Conservation (phyloP, 2,329 filamentous ascomycete genomes). For the Aureobasidium subglaciale region DNA sequence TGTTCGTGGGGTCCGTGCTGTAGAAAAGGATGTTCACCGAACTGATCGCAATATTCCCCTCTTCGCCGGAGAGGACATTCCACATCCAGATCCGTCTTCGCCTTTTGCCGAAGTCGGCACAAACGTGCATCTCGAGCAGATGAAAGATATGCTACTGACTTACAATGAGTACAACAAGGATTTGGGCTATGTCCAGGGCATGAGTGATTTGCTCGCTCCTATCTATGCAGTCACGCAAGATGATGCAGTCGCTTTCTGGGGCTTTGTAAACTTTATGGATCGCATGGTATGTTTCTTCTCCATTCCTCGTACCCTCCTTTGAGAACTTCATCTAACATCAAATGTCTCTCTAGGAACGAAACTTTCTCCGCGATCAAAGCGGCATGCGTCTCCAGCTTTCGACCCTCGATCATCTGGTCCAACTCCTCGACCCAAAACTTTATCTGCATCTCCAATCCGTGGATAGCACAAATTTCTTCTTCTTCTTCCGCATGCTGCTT, state of each 20-base stretch:
- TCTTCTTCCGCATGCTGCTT: slow-evolving; percentile 98
- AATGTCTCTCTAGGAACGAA: slow-evolving; percentile 59
- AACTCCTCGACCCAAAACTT: slow-evolving; percentile 91
- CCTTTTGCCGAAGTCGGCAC: slow-evolving; percentile 90
- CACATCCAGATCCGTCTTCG: slow-evolving; percentile 91
- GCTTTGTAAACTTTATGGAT: slow-evolving; percentile 91
- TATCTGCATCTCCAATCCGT: slow-evolving; percentile 83
- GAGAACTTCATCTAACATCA: background rate
- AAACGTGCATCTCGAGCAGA: slow-evolving; percentile 95
- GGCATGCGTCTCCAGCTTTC: slow-evolving; percentile 91
- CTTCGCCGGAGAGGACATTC: slow-evolving; percentile 91
- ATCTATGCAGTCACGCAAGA: slow-evolving; percentile 98
- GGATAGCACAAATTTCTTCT: slow-evolving; percentile 98
- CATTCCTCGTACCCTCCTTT: no score
- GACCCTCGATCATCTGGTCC: slow-evolving; percentile 87
- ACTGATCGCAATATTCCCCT: slow-evolving; percentile 93
- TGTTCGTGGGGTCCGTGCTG: slow-evolving; percentile 46
- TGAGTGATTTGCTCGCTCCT: slow-evolving; percentile 92
- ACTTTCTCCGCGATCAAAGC: slow-evolving; percentile 90
- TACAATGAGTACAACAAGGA: slow-evolving; percentile 98
- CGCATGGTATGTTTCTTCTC: slow-evolving; percentile 61
- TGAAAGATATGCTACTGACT: slow-evolving; percentile 98
- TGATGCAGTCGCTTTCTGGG: slow-evolving; percentile 95
- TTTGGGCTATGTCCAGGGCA: slow-evolving; percentile 94
- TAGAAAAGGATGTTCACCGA: slow-evolving; percentile 97